These are phyloP conservation scores for Capsicum pubescens DNA, from an alignment of 257 asterid species.

Conservation along the genomic window DNA sequence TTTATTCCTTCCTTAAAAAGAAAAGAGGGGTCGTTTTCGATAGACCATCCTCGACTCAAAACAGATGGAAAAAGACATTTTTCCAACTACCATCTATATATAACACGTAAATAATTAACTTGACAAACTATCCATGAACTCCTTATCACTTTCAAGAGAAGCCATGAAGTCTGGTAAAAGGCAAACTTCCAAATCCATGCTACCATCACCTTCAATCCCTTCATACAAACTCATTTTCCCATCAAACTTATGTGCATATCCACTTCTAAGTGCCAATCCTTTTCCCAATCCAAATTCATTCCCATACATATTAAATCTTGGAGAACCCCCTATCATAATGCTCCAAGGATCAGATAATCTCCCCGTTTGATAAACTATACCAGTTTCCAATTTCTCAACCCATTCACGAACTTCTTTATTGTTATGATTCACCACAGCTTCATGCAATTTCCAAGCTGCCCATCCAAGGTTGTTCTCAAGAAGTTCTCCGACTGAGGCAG, in stretches of 20 bases:
- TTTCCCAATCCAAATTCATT: slow-evolving; percentile 49
- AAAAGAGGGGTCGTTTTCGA: neutral
- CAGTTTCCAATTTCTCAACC: slow-evolving; percentile 30
- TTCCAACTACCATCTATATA: too few relatives aligned
- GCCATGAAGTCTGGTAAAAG: slow-evolving; percentile 39
- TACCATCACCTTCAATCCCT: slow-evolving; percentile 40
- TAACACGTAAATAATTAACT: neutral
- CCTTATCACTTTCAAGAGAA: slow-evolving; percentile 40
- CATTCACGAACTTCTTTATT: slow-evolving; percentile 29
- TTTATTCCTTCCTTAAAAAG: too few relatives aligned
- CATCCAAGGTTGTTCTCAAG: slow-evolving; percentile 34
- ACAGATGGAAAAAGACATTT: too few relatives aligned
- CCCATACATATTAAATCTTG: slow-evolving; percentile 43
- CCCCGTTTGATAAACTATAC: slow-evolving; percentile 15
- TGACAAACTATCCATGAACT: slow-evolving; percentile 34
- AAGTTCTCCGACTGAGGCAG: slow-evolving; percentile 32
- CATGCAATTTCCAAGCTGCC: slow-evolving; percentile 43
- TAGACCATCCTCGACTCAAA: too few relatives aligned
- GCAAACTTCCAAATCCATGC: slow-evolving; percentile 47
- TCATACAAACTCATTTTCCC: slow-evolving; percentile 40
- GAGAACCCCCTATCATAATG: slow-evolving; percentile 42
- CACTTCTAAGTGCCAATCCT: slow-evolving; percentile 46
- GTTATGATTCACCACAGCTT: slow-evolving; percentile 35
- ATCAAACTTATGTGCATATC: slow-evolving; percentile 41
- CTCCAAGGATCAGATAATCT: slow-evolving; percentile 37